Conservation (phyloP, 371 early-diverging fungal genomes). For the Neoconidiobolus thromboides region DNA sequence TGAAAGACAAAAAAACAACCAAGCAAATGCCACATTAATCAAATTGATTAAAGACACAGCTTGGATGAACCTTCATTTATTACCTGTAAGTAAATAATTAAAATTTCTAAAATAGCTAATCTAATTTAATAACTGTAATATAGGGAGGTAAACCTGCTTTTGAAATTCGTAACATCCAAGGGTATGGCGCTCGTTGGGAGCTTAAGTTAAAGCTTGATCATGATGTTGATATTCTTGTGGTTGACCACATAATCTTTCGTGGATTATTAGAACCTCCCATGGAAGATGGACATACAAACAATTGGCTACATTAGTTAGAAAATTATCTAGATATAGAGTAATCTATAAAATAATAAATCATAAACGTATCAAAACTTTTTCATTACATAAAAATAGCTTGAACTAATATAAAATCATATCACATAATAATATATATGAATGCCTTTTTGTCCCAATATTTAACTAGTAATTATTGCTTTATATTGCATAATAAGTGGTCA, state of each 20-base stretch:
- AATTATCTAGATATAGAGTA: no score
- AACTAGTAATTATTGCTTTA: no score
- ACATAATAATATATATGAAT: no score
- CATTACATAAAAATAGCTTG: no score
- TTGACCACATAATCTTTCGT: conserved; percentile 11
- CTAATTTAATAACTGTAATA: background rate
- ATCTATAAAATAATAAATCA: no score
- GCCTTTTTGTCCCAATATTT: no score
- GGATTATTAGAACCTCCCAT: conserved; percentile 23
- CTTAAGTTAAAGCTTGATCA: background rate
- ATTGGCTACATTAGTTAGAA: conserved; percentile 18
- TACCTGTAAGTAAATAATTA: conserved; percentile 13
- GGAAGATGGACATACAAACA: conserved; percentile 17
- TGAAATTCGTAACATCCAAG: conserved; percentile 17
- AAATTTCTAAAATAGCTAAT: background rate
- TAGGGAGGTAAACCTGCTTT: conserved; percentile 17
- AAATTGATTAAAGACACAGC: conserved; percentile 14
- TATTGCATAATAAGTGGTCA: no score
- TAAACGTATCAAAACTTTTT: no score
- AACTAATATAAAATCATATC: no score
- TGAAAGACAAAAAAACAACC: conserved; percentile 17
- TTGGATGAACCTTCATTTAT: conserved; percentile 19
- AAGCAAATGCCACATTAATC: conserved; percentile 13
- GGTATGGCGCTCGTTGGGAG: conserved; percentile 21
- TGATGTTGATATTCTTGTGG: background rate